A percentile compares a stretch with the other conserved stretches of the same genome.
phyloP scores from a whole-genome alignment of 164 flowering plant genomes.

The Magnolia sinica region DNA sequence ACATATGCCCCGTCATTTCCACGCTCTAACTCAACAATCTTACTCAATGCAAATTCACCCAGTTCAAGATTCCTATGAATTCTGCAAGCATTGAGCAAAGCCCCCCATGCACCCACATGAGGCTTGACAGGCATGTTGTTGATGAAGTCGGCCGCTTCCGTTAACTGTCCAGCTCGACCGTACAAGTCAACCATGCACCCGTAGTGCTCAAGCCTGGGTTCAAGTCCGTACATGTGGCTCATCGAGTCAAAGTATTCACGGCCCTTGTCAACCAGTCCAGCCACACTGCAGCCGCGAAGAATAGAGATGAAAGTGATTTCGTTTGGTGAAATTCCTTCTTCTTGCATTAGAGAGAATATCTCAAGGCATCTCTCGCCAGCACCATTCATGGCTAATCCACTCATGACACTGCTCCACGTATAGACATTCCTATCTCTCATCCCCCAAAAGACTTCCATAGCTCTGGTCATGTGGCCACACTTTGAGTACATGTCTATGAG shows the following conservation, averaged over 20 bases:
- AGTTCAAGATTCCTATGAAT: slow-evolving; percentile 38
- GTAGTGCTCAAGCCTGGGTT: slow-evolving; percentile 55
- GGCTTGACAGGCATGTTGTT: slow-evolving; percentile 52
- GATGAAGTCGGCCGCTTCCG: slow-evolving; percentile 45
- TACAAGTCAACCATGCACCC: slow-evolving; percentile 61
- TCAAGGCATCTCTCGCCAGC: slow-evolving; percentile 41
- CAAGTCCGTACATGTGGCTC: slow-evolving; percentile 33
- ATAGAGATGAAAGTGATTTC: slow-evolving; percentile 48
- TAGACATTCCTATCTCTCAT: slow-evolving; percentile 53
- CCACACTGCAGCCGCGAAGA: slow-evolving; percentile 47
- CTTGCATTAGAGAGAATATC: slow-evolving; percentile 44
- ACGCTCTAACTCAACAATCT: slow-evolving; percentile 46
- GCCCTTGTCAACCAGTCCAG: slow-evolving; percentile 50
- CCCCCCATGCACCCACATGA: slow-evolving; percentile 60
- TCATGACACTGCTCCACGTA: slow-evolving; percentile 48
- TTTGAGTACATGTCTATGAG: slow-evolving; percentile 54
- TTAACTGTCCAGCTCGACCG: slow-evolving; percentile 49
- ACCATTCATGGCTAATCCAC: slow-evolving; percentile 62
- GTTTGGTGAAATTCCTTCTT: slow-evolving; percentile 41
- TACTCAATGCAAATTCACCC: slow-evolving; percentile 44
- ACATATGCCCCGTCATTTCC: slow-evolving; percentile 49
- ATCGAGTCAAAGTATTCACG: slow-evolving; percentile 37
- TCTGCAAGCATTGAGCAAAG: slow-evolving; percentile 50
- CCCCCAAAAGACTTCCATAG: slow-evolving; percentile 56
- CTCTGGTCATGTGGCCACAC: slow-evolving; percentile 42